phyloP scores from a whole-genome alignment of 257 asterid species.

The Nicotiana benthamiana region DNA sequence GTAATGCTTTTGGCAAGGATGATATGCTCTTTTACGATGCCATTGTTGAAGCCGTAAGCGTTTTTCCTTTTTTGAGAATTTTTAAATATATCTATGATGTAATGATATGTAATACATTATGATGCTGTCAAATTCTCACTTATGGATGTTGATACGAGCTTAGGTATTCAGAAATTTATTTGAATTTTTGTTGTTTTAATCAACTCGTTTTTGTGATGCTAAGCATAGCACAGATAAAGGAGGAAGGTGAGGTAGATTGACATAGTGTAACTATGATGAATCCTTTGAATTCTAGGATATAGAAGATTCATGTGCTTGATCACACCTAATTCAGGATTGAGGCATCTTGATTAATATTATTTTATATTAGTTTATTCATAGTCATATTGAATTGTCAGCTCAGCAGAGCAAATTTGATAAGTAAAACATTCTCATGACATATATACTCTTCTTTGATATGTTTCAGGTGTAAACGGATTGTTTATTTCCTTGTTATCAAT shows the following conservation, averaged over 20 bases:
- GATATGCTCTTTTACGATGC: slow-evolving; percentile 55
- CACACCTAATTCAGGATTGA: neutral
- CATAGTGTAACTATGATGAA: neutral
- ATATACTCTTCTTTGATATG: neutral
- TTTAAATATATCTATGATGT: neutral
- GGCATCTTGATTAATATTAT: neutral
- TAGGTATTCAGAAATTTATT: neutral
- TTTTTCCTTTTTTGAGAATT: neutral
- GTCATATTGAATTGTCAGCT: neutral
- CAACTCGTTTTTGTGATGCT: neutral
- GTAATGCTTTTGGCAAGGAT: slow-evolving; percentile 12
- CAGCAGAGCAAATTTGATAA: neutral
- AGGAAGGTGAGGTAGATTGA: neutral
- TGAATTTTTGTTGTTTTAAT: neutral
- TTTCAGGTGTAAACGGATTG: neutral
- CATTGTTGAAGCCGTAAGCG: slow-evolving; percentile 39
- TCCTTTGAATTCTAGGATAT: neutral
- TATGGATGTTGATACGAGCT: neutral
- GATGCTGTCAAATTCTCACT: neutral
- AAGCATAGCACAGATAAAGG: neutral
- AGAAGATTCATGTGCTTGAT: neutral
- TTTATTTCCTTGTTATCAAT: neutral
- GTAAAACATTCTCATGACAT: neutral
- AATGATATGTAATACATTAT: neutral
- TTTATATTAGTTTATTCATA: neutral